Conservation (phyloP, 257 asterid species). For the Nicotiana attenuata region DNA sequence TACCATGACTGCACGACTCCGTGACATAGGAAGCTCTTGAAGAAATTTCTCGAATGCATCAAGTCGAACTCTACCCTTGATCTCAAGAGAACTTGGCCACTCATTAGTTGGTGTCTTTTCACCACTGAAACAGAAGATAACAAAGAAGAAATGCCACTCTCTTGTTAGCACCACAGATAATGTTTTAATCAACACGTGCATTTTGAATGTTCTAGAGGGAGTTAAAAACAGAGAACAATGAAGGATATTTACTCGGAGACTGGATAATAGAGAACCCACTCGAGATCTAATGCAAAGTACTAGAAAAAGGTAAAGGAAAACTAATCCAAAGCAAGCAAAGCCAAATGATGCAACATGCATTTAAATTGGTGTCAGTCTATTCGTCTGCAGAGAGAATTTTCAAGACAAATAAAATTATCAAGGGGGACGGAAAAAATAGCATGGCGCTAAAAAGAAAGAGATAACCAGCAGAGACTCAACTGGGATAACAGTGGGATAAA, state of each 20-base stretch:
- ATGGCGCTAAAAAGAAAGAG: background rate
- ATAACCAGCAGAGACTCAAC: background rate
- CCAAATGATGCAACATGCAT: background rate
- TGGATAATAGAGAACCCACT: background rate
- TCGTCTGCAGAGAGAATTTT: background rate
- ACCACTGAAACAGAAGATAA: constrained; percentile 54
- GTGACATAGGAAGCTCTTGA: constrained; percentile 88
- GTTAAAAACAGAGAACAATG: background rate
- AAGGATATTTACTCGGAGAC: background rate
- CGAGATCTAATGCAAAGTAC: background rate
- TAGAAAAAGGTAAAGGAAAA: background rate
- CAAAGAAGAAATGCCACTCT: constrained; percentile 3
- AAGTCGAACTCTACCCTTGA: constrained; percentile 90
- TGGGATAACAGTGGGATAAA: background rate
- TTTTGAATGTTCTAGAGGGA: background rate
- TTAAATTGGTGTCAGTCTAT: background rate
- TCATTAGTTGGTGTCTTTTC: constrained; percentile 73
- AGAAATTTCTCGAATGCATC: constrained; percentile 91
- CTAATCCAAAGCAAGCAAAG: background rate
- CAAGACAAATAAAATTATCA: background rate
- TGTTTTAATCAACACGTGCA: background rate
- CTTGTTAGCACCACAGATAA: background rate
- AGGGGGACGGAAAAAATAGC: background rate
- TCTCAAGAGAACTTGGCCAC: constrained; percentile 84
- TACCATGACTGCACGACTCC: constrained; percentile 99